These are phyloP conservation scores for Lycium ferocissimum DNA, from an alignment of 257 asterid genomes.

Conservation along the genomic window DNA sequence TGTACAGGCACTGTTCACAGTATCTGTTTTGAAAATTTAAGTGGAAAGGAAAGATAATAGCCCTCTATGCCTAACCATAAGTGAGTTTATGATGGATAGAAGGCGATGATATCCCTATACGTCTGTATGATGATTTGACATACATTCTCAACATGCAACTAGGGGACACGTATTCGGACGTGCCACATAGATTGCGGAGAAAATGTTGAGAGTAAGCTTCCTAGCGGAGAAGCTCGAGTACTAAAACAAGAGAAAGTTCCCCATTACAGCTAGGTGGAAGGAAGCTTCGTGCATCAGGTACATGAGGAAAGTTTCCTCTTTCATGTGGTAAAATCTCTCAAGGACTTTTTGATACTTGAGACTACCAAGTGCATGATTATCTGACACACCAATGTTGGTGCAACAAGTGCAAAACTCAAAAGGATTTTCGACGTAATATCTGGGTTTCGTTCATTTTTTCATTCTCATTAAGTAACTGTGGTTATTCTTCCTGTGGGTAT, in stretches of 20 bases:
- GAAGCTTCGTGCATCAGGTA: background rate
- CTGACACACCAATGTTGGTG: background rate
- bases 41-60: background rate
- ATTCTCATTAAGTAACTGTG: background rate
- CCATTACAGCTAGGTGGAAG: background rate
- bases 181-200: background rate
- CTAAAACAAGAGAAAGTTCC: background rate
- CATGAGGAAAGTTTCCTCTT: background rate
- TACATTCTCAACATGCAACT: background rate
- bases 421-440: background rate
- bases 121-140: background rate
- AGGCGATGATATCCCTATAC: background rate
- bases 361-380: background rate
- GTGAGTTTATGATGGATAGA: background rate
- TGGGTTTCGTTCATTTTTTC: background rate
- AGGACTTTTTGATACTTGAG: background rate
- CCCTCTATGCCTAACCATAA: background rate
- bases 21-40: background rate
- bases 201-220: background rate
- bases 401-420: background rate
- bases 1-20: background rate
- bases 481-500: background rate
- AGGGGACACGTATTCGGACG: background rate
- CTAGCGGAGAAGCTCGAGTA: background rate
- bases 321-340: background rate